Percentiles rank a stretch among this genome's conserved stretches.
phyloP scores from a whole-genome alignment of 1,139 yeast genomes.

The Suhomyces atakaporum region DNA sequence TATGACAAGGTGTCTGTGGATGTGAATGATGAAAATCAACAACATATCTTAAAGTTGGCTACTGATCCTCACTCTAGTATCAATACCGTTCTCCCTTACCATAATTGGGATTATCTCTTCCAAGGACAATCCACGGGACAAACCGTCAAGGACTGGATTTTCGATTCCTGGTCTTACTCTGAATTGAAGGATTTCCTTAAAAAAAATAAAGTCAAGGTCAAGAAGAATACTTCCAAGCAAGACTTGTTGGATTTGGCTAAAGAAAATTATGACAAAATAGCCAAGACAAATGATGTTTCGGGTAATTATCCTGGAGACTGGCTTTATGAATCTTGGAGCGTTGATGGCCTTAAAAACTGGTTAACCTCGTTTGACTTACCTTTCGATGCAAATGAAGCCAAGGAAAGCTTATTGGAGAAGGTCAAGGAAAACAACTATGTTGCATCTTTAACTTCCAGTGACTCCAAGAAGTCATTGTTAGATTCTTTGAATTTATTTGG shows the following conservation, averaged over 20 bases:
- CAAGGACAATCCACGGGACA: conserved; percentile 6
- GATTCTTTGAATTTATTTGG: conserved; percentile 39
- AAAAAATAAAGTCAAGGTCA: conserved; percentile 31
- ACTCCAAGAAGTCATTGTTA: conserved; percentile 40
- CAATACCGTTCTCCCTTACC: conserved; percentile 18
- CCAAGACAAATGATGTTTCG: conserved; percentile 34
- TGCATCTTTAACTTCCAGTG: conserved; percentile 36
- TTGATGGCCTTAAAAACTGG: conserved; percentile 48
- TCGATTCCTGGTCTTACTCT: conserved; percentile 49
- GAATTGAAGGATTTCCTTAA: conserved; percentile 39
- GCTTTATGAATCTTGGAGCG: conserved; percentile 50
- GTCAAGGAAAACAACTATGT: conserved; percentile 46
- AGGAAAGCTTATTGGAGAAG: conserved; percentile 43
- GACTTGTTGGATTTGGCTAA: conserved; percentile 41
- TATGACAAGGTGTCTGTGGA: conserved; percentile 14
- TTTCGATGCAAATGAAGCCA: conserved; percentile 38
- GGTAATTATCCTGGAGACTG: conserved; percentile 55
- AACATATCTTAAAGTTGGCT: conserved; percentile 21
- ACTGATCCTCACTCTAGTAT: conserved; percentile 19
- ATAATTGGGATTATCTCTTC: conserved; percentile 19
- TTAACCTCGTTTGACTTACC: conserved; percentile 45
- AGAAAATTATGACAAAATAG: conserved; percentile 38
- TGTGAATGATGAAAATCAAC: conserved; percentile 18
- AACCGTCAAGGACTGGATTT: conserved; percentile 39
- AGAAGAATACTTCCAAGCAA: conserved; percentile 29